A percentile compares a stretch with the other conserved stretches of the same genome.
phyloP scores from a whole-genome alignment of 139 green algal genomes.

The Diplosphaera chodatii region DNA sequence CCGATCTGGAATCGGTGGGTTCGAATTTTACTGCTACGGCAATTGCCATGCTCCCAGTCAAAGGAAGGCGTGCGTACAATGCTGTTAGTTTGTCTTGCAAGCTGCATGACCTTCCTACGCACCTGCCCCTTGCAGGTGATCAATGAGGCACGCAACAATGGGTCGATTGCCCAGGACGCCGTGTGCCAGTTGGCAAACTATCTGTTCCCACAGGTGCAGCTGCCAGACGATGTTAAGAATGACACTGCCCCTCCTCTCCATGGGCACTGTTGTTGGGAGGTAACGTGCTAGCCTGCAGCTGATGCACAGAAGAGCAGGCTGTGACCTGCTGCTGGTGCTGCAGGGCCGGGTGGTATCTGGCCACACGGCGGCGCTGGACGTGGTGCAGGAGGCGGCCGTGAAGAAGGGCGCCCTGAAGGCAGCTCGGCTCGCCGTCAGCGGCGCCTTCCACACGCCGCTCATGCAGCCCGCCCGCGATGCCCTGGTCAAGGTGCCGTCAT shows the following conservation, averaged over 20 bases:
- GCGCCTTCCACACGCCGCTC: slow-evolving; percentile 87
- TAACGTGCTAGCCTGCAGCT: too few relatives aligned
- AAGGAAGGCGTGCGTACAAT: too few relatives aligned
- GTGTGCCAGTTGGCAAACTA: slow-evolving; percentile 85
- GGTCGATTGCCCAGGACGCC: slow-evolving; percentile 14
- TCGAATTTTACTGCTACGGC: too few relatives aligned
- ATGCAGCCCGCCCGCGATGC: slow-evolving; percentile 70
- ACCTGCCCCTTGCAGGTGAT: slow-evolving; percentile 14
- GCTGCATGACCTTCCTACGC: too few relatives aligned
- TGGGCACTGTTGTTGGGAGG: too few relatives aligned
- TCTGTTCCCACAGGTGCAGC: slow-evolving; percentile 74
- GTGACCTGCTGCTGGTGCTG: too few relatives aligned
- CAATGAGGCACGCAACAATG: slow-evolving; percentile 24
- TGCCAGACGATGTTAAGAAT: too few relatives aligned
- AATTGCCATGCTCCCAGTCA: too few relatives aligned
- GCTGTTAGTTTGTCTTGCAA: too few relatives aligned
- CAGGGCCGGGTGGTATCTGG: slow-evolving; percentile 78
- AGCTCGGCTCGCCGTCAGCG: slow-evolving; percentile 63
- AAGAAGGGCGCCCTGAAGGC: slow-evolving; percentile 75
- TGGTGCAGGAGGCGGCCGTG: slow-evolving; percentile 44
- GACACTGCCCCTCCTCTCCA: too few relatives aligned
- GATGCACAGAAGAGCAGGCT: too few relatives aligned
- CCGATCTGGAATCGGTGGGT: slow-evolving; percentile 32
- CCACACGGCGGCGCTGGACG: slow-evolving; percentile 61
- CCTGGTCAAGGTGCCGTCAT: slow-evolving; percentile 42